Percentiles rank a stretch among this genome's conserved stretches.
Evolutionary conservation across 345 rosid genomes (phyloP).

Genomic region (sweet orange (Citrus sinensis)): DNA sequence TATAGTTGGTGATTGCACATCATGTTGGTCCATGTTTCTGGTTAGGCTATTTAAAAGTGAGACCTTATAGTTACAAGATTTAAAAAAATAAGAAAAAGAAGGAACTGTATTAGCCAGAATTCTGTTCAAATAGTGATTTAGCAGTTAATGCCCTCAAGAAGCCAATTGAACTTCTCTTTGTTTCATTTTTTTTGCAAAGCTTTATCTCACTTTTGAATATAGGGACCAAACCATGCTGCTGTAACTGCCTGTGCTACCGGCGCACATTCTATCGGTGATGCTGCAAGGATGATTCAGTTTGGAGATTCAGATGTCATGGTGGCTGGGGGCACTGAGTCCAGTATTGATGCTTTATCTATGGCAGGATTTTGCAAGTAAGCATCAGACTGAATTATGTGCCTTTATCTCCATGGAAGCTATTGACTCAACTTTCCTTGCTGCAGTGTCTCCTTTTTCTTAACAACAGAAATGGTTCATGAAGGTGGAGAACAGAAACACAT

Average conservation of each 20-base stretch:
- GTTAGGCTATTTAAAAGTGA: background rate
- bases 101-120: background rate
- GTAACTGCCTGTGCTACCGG: slow-evolving; percentile 99
- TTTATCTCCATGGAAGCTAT: background rate
- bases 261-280: slow-evolving; percentile 96
- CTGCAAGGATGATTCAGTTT: slow-evolving; percentile 94
- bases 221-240: slow-evolving; percentile 99
- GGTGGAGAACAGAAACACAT: background rate
- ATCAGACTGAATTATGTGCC: background rate
- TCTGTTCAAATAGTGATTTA: background rate
- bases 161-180: background rate
- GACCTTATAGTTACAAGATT: background rate
- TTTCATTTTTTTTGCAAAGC: slow-evolving; percentile 11
- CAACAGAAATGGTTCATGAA: background rate
- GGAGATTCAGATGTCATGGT: slow-evolving; percentile 97
- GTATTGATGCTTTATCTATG: slow-evolving; percentile 92
- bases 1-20: background rate
- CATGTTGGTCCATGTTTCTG: background rate
- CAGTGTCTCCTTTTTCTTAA: slow-evolving; percentile 1
- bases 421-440: background rate
- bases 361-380: slow-evolving; percentile 91
- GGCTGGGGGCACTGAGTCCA: slow-evolving; percentile 95
- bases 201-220: slow-evolving; percentile 28
- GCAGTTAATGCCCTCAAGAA: background rate
- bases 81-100: background rate